phyloP scores from a whole-genome alignment of 352 stramenopile genomes.

The Pythium periplocum region DNA sequence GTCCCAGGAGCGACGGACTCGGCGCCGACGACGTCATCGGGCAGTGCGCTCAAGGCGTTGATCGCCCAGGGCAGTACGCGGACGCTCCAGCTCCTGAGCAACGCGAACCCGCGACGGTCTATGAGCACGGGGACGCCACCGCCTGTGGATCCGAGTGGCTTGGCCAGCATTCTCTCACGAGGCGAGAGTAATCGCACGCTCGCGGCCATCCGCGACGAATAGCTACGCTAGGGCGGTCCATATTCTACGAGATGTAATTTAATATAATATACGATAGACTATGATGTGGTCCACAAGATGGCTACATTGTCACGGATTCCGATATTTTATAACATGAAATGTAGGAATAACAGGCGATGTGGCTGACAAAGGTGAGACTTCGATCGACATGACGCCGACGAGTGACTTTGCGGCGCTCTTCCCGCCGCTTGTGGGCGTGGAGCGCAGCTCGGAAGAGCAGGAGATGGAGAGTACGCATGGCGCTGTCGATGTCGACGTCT shows the following conservation, averaged over 20 bases:
- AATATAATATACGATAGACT: too few relatives aligned
- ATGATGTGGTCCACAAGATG: too few relatives aligned
- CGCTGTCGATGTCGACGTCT: slow-evolving; percentile 45
- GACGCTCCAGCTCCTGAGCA: slow-evolving; percentile 20
- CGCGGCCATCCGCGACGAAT: slow-evolving; percentile 6
- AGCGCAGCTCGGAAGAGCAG: slow-evolving; percentile 1
- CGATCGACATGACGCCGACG: too few relatives aligned
- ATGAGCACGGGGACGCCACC: slow-evolving; percentile 1
- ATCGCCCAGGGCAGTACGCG: slow-evolving; percentile 20
- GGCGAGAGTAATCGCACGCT: not conserved
- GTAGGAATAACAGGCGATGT: too few relatives aligned
- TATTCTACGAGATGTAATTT: too few relatives aligned
- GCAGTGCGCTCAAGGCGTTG: slow-evolving; percentile 12
- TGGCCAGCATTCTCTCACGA: slow-evolving; percentile 1
- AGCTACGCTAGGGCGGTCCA: not conserved
- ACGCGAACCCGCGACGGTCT: slow-evolving; percentile 9
- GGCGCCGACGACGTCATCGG: not conserved
- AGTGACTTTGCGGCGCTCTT: slow-evolving; percentile 29
- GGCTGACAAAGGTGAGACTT: too few relatives aligned
- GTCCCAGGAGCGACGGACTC: not conserved
- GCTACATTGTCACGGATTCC: too few relatives aligned
- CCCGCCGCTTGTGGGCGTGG: slow-evolving; percentile 23
- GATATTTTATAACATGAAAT: too few relatives aligned
- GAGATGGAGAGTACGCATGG: not conserved
- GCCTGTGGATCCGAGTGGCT: not conserved